phyloP scores from a whole-genome alignment of 768 basidiomycete genomes.

The Tulasnella sp. region DNA sequence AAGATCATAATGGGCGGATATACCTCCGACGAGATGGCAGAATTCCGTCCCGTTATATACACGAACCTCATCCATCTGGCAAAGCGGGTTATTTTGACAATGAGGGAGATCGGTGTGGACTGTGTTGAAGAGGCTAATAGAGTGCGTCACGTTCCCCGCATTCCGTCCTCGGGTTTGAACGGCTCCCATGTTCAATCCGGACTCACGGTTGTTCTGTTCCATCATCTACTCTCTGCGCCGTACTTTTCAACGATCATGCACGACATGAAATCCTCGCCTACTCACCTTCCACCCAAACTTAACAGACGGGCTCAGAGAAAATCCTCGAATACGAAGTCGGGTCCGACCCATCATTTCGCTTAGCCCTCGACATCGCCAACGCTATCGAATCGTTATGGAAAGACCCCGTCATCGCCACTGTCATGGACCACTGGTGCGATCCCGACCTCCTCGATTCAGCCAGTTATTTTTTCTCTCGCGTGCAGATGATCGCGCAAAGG shows the following conservation, averaged over 20 bases:
- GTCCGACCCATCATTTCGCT: constrained; percentile 25
- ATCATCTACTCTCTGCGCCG: neutral
- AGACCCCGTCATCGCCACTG: constrained; percentile 31
- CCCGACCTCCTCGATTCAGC: constrained; percentile 97
- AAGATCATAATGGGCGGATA: constrained; percentile 90
- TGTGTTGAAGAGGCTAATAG: constrained; percentile 61
- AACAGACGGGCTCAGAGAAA: constrained; percentile 34
- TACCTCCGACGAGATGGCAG: constrained; percentile 63
- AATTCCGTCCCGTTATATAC: constrained; percentile 71
- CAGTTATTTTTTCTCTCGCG: constrained; percentile 78
- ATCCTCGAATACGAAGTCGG: constrained; percentile 40
- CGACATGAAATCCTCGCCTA: neutral
- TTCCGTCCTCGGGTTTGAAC: no score
- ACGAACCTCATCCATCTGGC: constrained; percentile 84
- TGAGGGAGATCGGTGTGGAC: constrained; percentile 82
- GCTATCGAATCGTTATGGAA: constrained; percentile 40
- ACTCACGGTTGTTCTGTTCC: no score
- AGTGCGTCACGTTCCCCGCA: constrained; percentile 20
- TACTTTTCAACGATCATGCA: neutral
- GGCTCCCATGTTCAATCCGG: no score
- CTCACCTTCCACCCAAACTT: constrained; percentile 10
- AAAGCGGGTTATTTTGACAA: constrained; percentile 73
- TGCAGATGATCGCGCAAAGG: constrained; percentile 69
- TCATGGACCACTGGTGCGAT: constrained; percentile 56
- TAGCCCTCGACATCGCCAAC: constrained; percentile 33